phyloP scores from a whole-genome alignment of 306 rosid genomes.

The Acacia crassicarpa region DNA sequence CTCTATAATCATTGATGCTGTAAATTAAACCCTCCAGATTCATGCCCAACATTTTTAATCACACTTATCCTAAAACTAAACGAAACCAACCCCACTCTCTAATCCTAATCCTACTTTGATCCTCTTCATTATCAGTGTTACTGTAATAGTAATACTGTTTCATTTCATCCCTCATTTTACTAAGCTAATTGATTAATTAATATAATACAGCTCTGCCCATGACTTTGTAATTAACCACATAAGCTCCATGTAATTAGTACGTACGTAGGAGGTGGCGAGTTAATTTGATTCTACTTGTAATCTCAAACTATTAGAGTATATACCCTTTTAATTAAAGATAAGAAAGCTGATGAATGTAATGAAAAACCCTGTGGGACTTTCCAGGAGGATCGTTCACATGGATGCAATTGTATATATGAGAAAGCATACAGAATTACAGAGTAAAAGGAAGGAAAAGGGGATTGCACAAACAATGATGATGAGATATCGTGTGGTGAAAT shows the following conservation, averaged over 20 bases:
- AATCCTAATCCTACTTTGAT: background rate
- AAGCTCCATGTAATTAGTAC: too few species aligned
- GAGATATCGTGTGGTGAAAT: constrained; percentile 44
- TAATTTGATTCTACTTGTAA: too few species aligned
- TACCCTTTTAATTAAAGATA: too few species aligned
- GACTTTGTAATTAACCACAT: too few species aligned
- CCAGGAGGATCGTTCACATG: constrained; percentile 39
- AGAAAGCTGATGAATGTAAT: background rate
- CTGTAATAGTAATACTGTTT: constrained; percentile 2
- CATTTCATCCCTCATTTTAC: background rate
- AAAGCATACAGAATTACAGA: constrained; percentile 38
- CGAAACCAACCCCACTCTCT: constrained; percentile 1
- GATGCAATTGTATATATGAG: constrained; percentile 13
- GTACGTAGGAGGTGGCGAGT: too few species aligned
- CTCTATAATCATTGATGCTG: constrained; percentile 64
- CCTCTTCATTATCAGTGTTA: background rate
- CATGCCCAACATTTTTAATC: constrained; percentile 42
- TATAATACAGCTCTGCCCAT: background rate
- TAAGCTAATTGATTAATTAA: background rate
- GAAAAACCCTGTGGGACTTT: constrained; percentile 49
- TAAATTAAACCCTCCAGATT: constrained; percentile 44
- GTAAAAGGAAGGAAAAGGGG: constrained; percentile 16
- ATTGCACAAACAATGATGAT: constrained; percentile 55
- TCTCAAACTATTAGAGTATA: too few species aligned
- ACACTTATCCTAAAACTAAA: constrained; percentile 11